These are phyloP conservation scores for Larix sibirica DNA, from an alignment of 83 land plant species.

Conservation along the genomic window DNA sequence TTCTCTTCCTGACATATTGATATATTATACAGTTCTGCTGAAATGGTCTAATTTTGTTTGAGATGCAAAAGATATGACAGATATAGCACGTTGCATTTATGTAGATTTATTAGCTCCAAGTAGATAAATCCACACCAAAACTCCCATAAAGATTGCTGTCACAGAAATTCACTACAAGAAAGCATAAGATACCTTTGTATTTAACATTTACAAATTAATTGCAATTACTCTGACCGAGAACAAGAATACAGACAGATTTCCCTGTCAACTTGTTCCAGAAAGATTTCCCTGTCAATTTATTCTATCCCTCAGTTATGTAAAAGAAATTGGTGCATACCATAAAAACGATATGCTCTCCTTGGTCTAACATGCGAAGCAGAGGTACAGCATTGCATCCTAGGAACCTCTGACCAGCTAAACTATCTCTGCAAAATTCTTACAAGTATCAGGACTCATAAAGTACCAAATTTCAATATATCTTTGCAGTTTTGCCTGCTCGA, in stretches of 20 bases:
- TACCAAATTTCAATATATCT: background rate
- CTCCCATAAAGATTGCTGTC: background rate
- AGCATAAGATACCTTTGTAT: background rate
- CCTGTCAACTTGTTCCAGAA: background rate
- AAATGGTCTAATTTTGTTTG: background rate
- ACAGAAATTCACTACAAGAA: background rate
- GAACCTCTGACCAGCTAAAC: background rate
- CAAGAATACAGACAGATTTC: constrained; percentile 2
- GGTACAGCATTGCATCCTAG: background rate
- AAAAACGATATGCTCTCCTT: background rate
- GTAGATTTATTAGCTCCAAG: background rate
- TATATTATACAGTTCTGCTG: background rate
- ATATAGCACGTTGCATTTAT: background rate
- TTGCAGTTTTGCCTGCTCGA: background rate
- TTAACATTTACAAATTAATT: background rate
- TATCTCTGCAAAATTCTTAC: background rate
- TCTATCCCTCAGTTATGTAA: background rate
- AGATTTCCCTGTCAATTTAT: background rate
- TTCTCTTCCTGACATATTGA: background rate
- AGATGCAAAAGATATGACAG: background rate
- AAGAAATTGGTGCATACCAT: background rate
- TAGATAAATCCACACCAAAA: background rate
- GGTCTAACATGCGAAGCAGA: background rate
- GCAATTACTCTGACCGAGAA: background rate
- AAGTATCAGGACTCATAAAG: background rate